Conservation (phyloP, 768 basidiomycete species). For the Xerocomus spinulosus region DNA sequence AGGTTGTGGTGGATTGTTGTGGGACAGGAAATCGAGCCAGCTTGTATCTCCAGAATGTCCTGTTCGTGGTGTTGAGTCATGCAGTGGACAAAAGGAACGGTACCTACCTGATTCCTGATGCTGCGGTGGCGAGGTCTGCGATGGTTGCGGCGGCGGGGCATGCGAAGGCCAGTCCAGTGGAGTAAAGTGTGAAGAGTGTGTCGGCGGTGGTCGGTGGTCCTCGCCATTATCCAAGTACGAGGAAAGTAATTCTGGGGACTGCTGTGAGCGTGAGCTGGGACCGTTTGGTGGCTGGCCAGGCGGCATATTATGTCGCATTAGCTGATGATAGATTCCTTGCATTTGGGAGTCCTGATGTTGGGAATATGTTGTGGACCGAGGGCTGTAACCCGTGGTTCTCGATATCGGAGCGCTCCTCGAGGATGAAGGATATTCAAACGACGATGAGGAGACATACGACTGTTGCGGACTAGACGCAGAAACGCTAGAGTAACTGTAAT, state of each 20-base stretch:
- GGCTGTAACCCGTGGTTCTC: constrained; percentile 22
- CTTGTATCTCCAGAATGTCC: constrained; percentile 29
- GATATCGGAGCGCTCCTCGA: constrained; percentile 22
- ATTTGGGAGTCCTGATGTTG: constrained; percentile 29
- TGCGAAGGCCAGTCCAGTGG: constrained; percentile 35
- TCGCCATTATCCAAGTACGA: constrained; percentile 28
- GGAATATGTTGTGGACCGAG: constrained; percentile 23
- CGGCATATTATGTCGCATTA: constrained; percentile 27
- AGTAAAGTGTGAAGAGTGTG: constrained; percentile 21
- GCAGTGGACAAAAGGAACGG: neutral
- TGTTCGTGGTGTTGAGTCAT: constrained; percentile 7
- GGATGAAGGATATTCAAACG: constrained; percentile 30
- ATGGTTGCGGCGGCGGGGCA: constrained; percentile 19
- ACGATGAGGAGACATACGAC: constrained; percentile 19
- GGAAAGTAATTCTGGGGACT: constrained; percentile 27
- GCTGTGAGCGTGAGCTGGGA: constrained; percentile 20
- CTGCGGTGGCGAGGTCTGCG: constrained; percentile 14
- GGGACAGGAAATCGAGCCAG: constrained; percentile 33
- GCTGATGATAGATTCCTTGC: constrained; percentile 30
- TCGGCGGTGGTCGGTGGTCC: constrained; percentile 20
- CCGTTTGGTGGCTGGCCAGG: constrained; percentile 15
- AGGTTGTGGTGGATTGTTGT: constrained; percentile 22
- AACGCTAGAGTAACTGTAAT: constrained; percentile 24
- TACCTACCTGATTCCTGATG: constrained; percentile 26
- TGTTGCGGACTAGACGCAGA: constrained; percentile 18